A percentile compares a stretch with the other conserved stretches of the same genome.
phyloP scores from a whole-genome alignment of 441 rosid genomes.

The Capsella rubella region DNA sequence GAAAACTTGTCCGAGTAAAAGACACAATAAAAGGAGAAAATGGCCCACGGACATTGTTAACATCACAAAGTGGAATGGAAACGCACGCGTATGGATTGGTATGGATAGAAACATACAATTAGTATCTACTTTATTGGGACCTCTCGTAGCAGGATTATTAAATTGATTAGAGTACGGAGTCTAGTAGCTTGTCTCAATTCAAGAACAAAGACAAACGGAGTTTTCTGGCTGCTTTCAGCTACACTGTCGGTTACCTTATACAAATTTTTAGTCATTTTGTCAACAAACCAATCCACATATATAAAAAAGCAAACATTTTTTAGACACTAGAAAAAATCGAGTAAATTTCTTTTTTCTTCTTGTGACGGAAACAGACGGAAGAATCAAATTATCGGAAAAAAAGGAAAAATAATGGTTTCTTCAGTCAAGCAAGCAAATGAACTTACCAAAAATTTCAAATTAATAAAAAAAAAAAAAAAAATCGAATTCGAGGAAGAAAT shows the following conservation, averaged over 20 bases:
- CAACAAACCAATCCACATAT: constrained; percentile 24
- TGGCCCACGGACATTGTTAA: constrained; percentile 12
- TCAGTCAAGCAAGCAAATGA: constrained; percentile 9
- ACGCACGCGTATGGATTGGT: not conserved
- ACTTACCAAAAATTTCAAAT: not conserved
- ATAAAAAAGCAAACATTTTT: constrained; percentile 1
- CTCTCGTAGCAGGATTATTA: not conserved
- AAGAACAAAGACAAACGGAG: constrained; percentile 31
- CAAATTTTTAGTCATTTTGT: constrained; percentile 21
- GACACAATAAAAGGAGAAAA: not conserved
- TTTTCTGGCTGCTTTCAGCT: constrained; percentile 33
- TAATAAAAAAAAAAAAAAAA: not conserved
- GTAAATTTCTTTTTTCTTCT: no score
- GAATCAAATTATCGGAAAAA: no score
- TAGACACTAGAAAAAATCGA: not conserved
- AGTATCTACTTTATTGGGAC: constrained; percentile 6
- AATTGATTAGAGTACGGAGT: not conserved
- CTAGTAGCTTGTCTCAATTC: constrained; percentile 16
- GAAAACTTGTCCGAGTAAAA: not conserved
- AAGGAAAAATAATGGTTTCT: not conserved
- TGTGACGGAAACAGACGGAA: no score
- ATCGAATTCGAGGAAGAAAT: not conserved
- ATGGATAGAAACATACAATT: not conserved
- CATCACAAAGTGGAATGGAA: not conserved
- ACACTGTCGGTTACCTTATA: constrained; percentile 43